Percentiles rank a stretch among this genome's conserved stretches.
phyloP scores from a whole-genome alignment of 192 early-diverging fungal genomes.

The Backusella parvicylindrica region DNA sequence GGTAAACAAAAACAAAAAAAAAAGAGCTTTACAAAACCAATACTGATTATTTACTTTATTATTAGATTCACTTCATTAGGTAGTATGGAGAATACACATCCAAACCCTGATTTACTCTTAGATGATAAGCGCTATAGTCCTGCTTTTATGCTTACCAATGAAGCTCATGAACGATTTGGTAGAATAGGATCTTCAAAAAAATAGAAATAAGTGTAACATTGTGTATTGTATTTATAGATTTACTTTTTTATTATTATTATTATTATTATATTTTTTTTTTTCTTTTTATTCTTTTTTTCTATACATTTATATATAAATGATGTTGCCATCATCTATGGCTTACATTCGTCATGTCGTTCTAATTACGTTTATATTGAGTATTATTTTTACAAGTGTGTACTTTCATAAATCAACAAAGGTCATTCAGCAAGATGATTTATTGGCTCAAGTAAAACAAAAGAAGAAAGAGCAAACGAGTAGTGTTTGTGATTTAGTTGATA shows the following conservation, averaged over 20 bases:
- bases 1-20: conserved; percentile 41
- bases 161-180: conserved; percentile 63
- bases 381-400: neutral
- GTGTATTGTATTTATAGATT: neutral
- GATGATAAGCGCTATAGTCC: conserved; percentile 51
- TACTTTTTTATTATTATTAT: conserved; percentile 12
- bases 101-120: conserved; percentile 75
- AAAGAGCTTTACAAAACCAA: too few relatives aligned
- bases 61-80: conserved; percentile 90
- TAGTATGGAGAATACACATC: conserved; percentile 74
- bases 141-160: conserved; percentile 60
- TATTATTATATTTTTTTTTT: conserved; percentile 10
- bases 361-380: neutral
- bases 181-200: conserved; percentile 32
- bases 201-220: neutral
- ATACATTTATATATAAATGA: neutral
- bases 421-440: neutral
- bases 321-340: conserved; percentile 9
- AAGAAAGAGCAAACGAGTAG: neutral
- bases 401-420: neutral
- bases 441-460: neutral
- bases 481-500: conserved; percentile 3
- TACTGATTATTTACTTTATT: neutral
- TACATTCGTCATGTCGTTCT: neutral
- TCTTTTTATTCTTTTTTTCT: neutral